These are phyloP conservation scores for Nothophytophthora sp. DNA, from an alignment of 352 stramenopile genomes.

Conservation along the genomic window DNA sequence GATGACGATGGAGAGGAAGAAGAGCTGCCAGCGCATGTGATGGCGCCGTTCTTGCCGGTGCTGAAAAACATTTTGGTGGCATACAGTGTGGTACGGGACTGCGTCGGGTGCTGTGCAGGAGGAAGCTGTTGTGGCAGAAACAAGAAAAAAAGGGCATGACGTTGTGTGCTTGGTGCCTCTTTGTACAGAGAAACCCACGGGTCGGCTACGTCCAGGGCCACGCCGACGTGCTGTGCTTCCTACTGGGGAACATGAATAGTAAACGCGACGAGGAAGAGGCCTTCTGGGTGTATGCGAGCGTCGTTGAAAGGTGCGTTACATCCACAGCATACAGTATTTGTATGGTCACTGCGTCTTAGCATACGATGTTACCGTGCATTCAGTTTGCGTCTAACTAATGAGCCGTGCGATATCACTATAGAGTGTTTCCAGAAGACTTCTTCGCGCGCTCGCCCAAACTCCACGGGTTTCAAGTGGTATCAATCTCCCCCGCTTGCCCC, in stretches of 20 bases:
- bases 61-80: conserved; percentile 62
- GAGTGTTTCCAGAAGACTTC: conserved; percentile 74
- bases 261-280: conserved; percentile 47
- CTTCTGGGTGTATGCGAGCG: conserved; percentile 75
- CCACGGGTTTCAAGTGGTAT: conserved; percentile 77
- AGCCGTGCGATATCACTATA: conserved; percentile 8
- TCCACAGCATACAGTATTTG: too few relatives aligned
- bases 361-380: too few relatives aligned
- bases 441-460: conserved; percentile 68
- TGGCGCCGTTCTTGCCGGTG: conserved; percentile 30
- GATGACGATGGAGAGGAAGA: too few relatives aligned
- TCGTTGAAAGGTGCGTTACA: conserved; percentile 71
- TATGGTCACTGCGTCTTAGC: too few relatives aligned
- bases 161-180: background rate
- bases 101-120: background rate
- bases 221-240: conserved; percentile 69
- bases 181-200: conserved; percentile 53
- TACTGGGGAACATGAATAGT: conserved; percentile 49
- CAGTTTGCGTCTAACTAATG: background rate
- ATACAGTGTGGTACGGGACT: conserved; percentile 59
- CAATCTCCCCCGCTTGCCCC: too few relatives aligned
- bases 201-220: conserved; percentile 82
- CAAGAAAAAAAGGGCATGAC: background rate
- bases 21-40: conserved; percentile 20
- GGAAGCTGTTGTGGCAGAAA: too few relatives aligned